These are phyloP conservation scores for Phytophthora multivora DNA, from an alignment of 352 stramenopile genomes.

Conservation along the genomic window DNA sequence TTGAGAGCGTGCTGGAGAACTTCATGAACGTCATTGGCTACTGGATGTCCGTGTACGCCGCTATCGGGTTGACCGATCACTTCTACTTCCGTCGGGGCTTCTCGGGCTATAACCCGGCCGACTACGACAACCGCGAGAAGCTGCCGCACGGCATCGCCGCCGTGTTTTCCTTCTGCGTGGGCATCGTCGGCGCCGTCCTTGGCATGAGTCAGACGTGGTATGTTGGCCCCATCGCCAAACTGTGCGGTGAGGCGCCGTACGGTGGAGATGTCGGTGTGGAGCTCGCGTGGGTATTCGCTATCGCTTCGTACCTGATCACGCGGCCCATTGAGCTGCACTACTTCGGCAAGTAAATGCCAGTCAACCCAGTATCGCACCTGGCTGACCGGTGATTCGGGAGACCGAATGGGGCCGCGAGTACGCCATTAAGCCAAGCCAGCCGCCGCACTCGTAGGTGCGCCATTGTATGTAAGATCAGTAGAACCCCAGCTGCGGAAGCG, in stretches of 20 bases:
- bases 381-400: conserved; percentile 3
- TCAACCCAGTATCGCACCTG: background rate
- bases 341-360: conserved; percentile 32
- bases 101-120: conserved; percentile 45
- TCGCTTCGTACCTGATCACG: conserved; percentile 42
- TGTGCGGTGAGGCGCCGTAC: conserved; percentile 34
- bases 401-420: conserved; percentile 7
- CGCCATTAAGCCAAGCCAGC: conserved; percentile 4
- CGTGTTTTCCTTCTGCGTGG: conserved; percentile 47
- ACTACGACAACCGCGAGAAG: conserved; percentile 50
- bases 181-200: conserved; percentile 37
- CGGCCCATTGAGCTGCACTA: conserved; percentile 51
- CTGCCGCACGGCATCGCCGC: conserved; percentile 44
- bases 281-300: conserved; percentile 40
- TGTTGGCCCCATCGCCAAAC: conserved; percentile 39
- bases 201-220: conserved; percentile 64
- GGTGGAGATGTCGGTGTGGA: conserved; percentile 47
- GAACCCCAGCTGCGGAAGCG: conserved; percentile 10
- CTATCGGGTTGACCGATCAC: conserved; percentile 43
- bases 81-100: conserved; percentile 53
- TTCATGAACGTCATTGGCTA: conserved; percentile 65
- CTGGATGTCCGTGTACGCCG: conserved; percentile 48
- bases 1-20: conserved; percentile 49
- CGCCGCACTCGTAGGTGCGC: conserved; percentile 5
- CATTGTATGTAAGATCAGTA: conserved; percentile 24